phyloP scores from a whole-genome alignment of 345 rosid species.

The Eutrema japonicum region DNA sequence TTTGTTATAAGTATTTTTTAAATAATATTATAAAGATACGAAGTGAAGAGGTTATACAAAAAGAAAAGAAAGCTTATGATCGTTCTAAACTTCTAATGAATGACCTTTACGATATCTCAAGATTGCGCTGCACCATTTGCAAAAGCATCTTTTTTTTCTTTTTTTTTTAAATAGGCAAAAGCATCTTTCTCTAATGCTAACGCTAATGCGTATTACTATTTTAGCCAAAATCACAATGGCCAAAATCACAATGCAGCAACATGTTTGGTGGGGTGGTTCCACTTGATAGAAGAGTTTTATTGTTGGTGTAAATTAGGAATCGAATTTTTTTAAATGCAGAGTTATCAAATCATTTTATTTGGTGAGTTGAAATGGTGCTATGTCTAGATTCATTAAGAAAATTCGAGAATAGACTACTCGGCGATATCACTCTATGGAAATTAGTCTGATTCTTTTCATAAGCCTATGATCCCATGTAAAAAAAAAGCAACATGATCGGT shows the following conservation, averaged over 20 bases:
- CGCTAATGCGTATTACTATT: slow-evolving; percentile 20
- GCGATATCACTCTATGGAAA: too few species aligned
- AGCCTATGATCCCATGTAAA: too few species aligned
- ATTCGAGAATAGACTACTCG: too few species aligned
- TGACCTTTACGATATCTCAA: slow-evolving; percentile 17
- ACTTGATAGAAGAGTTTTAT: too few species aligned
- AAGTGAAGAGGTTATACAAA: slow-evolving; percentile 25
- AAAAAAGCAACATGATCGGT: background rate
- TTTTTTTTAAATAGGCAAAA: background rate
- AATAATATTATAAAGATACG: background rate
- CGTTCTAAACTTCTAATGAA: background rate
- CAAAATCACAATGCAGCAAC: background rate
- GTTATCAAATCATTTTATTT: too few species aligned
- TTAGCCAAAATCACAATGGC: slow-evolving; percentile 8
- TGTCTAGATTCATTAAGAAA: too few species aligned
- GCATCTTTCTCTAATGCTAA: slow-evolving; percentile 9
- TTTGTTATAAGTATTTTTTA: too few species aligned
- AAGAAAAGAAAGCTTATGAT: background rate
- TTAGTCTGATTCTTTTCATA: too few species aligned
- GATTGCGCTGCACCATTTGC: slow-evolving; percentile 21
- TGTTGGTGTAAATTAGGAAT: too few species aligned
- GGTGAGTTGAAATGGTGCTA: too few species aligned
- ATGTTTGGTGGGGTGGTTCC: background rate
- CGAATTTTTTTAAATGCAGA: too few species aligned
- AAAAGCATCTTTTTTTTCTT: background rate